Percentiles rank a stretch among this genome's conserved stretches.
These are phyloP conservation scores for Arthrobotrys sinensis DNA, from an alignment of 2,329 filamentous ascomycete species.

Conservation along the genomic window DNA sequence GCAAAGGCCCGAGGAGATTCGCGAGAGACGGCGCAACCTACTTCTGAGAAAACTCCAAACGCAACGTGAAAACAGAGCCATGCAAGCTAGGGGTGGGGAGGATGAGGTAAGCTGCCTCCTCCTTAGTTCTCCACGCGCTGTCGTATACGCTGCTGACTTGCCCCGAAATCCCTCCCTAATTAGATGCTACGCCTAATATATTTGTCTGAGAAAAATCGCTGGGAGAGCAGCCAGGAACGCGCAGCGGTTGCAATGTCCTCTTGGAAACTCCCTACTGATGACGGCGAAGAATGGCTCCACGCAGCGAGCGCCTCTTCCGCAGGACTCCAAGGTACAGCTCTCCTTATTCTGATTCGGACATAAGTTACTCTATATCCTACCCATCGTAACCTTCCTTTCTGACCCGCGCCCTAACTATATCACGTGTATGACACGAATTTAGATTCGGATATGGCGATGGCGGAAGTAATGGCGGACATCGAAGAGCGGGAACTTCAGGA, in stretches of 20 bases:
- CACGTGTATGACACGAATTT: slow-evolving; percentile 3
- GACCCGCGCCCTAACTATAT: slow-evolving; percentile 6
- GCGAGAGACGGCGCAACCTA: slow-evolving; percentile 76
- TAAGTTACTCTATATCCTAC: background rate
- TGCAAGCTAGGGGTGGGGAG: slow-evolving; percentile 76
- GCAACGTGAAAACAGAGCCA: slow-evolving; percentile 74
- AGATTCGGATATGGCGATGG: slow-evolving; percentile 48
- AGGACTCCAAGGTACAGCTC: slow-evolving; percentile 1
- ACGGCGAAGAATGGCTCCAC: background rate
- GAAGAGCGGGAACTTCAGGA: slow-evolving; percentile 54
- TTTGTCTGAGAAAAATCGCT: slow-evolving; percentile 67
- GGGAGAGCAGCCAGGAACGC: slow-evolving; percentile 65
- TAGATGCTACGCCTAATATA: slow-evolving; percentile 68
- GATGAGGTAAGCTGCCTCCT: slow-evolving; percentile 70
- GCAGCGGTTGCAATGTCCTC: slow-evolving; percentile 62
- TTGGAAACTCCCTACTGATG: slow-evolving; percentile 9
- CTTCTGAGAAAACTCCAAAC: slow-evolving; percentile 79
- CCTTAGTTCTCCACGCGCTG: background rate
- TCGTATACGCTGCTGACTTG: background rate
- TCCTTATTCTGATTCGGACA: background rate
- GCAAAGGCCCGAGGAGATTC: slow-evolving; percentile 74
- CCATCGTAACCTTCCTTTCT: background rate
- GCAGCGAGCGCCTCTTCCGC: background rate
- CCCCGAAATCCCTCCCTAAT: background rate
- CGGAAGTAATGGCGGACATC: slow-evolving; percentile 45